Conservation (phyloP, 2,329 filamentous ascomycete genomes). For the Colletotrichum tanaceti region DNA sequence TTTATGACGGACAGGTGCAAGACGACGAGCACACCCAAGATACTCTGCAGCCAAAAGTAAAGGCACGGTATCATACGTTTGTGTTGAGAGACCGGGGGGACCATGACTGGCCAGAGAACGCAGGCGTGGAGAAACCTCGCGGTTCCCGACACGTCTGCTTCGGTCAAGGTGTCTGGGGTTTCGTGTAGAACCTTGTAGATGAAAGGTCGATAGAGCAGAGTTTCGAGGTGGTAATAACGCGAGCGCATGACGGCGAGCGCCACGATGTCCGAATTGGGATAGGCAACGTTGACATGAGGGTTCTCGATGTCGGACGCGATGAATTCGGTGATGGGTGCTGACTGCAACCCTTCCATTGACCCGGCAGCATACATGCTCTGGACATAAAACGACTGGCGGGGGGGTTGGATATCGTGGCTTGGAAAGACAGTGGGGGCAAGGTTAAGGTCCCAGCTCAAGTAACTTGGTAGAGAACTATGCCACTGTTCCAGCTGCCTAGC, state of each 20-base stretch:
- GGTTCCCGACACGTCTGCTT: conserved; percentile 65
- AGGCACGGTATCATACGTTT: conserved; percentile 69
- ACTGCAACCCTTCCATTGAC: conserved; percentile 15
- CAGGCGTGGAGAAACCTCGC: conserved; percentile 67
- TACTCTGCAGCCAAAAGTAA: conserved; percentile 72
- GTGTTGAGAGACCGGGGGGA: conserved; percentile 66
- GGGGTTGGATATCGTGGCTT: conserved; percentile 42
- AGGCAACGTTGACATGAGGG: background rate
- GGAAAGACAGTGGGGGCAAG: conserved; percentile 58
- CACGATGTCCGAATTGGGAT: conserved; percentile 47
- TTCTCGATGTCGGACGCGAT: background rate
- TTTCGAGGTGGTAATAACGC: conserved; percentile 69
- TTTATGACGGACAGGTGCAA: conserved; percentile 66
- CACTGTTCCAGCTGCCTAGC: conserved; percentile 67
- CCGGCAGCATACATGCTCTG: conserved; percentile 60
- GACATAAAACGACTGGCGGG: background rate
- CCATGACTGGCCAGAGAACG: conserved; percentile 70
- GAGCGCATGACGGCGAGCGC: conserved; percentile 68
- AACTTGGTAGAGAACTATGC: conserved; percentile 61
- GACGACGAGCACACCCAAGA: conserved; percentile 68
- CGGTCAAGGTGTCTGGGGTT: conserved; percentile 63
- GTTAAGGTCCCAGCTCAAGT: conserved; percentile 68
- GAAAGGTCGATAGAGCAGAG: conserved; percentile 68
- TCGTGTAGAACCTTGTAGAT: conserved; percentile 68
- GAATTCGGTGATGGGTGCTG: background rate